Conservation (phyloP, 2,329 filamentous ascomycete genomes). For the Ophiostoma himal-ulmi region DNA sequence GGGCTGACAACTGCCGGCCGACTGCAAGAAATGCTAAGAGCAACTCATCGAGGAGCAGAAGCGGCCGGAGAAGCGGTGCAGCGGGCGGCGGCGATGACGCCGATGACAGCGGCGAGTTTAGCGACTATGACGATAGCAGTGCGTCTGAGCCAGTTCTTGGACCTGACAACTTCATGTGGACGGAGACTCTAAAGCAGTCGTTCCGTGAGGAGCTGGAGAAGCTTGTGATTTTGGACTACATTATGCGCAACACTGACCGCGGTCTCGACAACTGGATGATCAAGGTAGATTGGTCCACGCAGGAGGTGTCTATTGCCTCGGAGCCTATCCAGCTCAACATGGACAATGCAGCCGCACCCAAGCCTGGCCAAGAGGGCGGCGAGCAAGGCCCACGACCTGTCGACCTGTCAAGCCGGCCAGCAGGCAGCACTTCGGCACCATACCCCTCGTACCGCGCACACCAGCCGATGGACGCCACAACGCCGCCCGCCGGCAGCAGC, state of each 20-base stretch:
- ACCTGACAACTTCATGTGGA: conserved; percentile 70
- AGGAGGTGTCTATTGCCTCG: conserved; percentile 78
- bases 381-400: conserved; percentile 57
- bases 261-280: conserved; percentile 99
- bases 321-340: conserved; percentile 67
- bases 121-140: conserved; percentile 26
- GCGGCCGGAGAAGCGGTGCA: conserved; percentile 1
- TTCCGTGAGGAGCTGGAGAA: conserved; percentile 96
- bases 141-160: conserved; percentile 32
- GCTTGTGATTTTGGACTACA: conserved; percentile 93
- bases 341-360: conserved; percentile 42
- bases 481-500: conserved; percentile 38
- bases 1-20: conserved; percentile 79
- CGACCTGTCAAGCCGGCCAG: conserved; percentile 42
- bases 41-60: background rate
- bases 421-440: conserved; percentile 41
- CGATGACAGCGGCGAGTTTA: conserved; percentile 13
- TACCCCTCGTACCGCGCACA: conserved; percentile 72
- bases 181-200: conserved; percentile 76
- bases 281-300: conserved; percentile 79
- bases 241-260: conserved; percentile 97
- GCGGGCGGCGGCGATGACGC: background rate
- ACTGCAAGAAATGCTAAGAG: conserved; percentile 35
- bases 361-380: conserved; percentile 29
- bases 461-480: conserved; percentile 77